Base-by-base conservation (phyloP, 2,329 filamentous ascomycete species). In the Fusarium protoensiforme region DNA sequence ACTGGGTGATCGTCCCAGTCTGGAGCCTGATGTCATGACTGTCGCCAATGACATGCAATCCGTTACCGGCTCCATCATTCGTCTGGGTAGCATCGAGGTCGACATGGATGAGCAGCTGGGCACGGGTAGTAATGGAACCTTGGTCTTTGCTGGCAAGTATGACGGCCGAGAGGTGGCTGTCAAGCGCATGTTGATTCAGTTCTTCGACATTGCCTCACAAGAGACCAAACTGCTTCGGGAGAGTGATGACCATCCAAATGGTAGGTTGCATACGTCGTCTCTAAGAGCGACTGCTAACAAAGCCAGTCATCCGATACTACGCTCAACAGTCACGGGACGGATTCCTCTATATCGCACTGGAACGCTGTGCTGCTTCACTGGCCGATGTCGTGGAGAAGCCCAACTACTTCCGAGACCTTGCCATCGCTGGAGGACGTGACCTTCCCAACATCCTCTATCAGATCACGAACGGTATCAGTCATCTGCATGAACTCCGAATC, bases 311-410 rank as follows among this genome's bases (percentile, higher is more conserved):
- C 73, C 94, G 96, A 41, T 99, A 99, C 80, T 98, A 94, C 79
- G 95, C 95, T 57, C 95, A 98, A 77, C 94, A 98, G 77, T 92
- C 93, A 77, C 94, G 94, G 13, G 90, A 93, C 38, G 93, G 94
- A 20, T 99, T 99, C 82, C 88, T 98, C 39, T 99, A 99, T 81
- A 99, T 99, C 78, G 96, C 96, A 0, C 85, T 99, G 24, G 96
- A 99, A 82, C 89, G 97, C 7, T 99, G 96, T 78, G 94, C 96
- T 41, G 96, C 96, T 4, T 98, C 96, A 39, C 86, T 99, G 29
- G 96, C 95, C 66, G 96, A 99, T 77, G 91, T 99, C 2, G 90
- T 98, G 46, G 93, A 96, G 80, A 93, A 92, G 77, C 93, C 92
- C 0, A 84, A 89, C 5, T 84, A 87, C 59, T 93, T 92, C 79